phyloP scores from a whole-genome alignment of 345 rosid species.

The Aquilaria sinensis region DNA sequence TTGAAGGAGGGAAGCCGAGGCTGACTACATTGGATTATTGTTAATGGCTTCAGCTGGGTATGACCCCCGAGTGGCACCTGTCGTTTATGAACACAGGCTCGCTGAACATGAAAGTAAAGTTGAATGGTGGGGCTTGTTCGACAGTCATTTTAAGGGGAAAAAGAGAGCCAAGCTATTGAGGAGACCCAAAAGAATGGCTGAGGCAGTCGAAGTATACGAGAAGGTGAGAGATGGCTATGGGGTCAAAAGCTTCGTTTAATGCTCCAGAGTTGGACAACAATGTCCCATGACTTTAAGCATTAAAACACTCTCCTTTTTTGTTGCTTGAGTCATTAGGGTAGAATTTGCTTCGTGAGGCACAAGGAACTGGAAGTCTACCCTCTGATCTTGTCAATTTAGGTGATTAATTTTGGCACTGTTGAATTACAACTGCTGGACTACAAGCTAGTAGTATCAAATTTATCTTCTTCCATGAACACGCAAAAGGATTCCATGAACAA shows the following conservation, averaged over 20 bases:
- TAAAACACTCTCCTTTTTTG: too few species aligned
- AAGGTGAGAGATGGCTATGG: slow-evolving; percentile 2
- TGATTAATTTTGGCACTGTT: too few species aligned
- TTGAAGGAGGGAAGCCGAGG: slow-evolving; percentile 30
- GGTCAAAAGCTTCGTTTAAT: neutral
- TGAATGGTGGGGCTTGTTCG: slow-evolving; percentile 12
- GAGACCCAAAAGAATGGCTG: slow-evolving; percentile 24
- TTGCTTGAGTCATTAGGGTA: too few species aligned
- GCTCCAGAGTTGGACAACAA: too few species aligned
- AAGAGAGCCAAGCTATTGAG: slow-evolving; percentile 25
- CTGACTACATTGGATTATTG: slow-evolving; percentile 29
- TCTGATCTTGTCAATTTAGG: too few species aligned
- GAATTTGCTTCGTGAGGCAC: too few species aligned
- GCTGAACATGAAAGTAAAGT: neutral
- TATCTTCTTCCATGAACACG: too few species aligned
- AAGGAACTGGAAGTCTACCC: too few species aligned
- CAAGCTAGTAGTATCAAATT: too few species aligned
- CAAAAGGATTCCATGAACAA: too few species aligned
- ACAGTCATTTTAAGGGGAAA: slow-evolving; percentile 27
- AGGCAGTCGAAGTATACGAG: slow-evolving; percentile 19
- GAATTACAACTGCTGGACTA: too few species aligned
- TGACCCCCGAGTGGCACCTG: slow-evolving; percentile 30
- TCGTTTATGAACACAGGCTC: slow-evolving; percentile 19
- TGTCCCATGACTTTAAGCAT: too few species aligned
- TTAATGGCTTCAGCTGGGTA: slow-evolving; percentile 38